Percentiles rank a stretch among this genome's conserved stretches.
Evolutionary conservation across 106 monocot genomes (phyloP).

Genomic region (Dioscorea dumetorum): DNA sequence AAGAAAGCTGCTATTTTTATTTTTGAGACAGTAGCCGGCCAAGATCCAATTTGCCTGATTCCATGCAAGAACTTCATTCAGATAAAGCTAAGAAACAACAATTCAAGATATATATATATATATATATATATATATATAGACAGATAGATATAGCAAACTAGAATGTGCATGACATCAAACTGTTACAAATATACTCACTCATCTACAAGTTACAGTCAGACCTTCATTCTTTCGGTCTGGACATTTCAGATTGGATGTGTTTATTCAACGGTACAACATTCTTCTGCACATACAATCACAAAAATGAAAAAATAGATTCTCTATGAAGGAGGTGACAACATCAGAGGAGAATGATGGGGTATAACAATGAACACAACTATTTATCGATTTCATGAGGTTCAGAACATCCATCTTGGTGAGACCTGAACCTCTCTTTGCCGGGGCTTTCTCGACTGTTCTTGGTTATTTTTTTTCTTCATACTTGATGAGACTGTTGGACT

Average conservation of each 20-base stretch:
- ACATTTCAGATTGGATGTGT: conserved; percentile 4
- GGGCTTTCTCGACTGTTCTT: conserved; percentile 30
- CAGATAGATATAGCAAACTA: too few species aligned
- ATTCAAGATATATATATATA: not conserved
- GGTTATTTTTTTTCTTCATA: conserved; percentile 77
- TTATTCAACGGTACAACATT: conserved; percentile 13
- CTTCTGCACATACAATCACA: conserved; percentile 20
- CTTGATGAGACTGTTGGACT: conserved; percentile 86
- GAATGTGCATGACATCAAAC: too few species aligned
- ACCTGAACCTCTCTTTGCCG: conserved; percentile 33
- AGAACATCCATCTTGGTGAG: conserved; percentile 67
- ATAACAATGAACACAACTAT: not conserved
- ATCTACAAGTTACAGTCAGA: too few species aligned
- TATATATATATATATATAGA: too few species aligned
- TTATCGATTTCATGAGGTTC: not conserved
- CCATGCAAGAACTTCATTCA: too few species aligned
- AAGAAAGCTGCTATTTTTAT: too few species aligned
- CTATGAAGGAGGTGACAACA: not conserved
- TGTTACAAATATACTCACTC: too few species aligned
- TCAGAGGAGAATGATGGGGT: not conserved
- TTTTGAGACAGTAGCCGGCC: too few species aligned
- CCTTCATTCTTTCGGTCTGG: conserved; percentile 6
- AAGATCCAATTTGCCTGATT: too few species aligned
- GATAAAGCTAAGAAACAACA: too few species aligned
- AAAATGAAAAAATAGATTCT: not conserved